These are phyloP conservation scores for Macrolepiota albuminosa DNA, from an alignment of 768 basidiomycete species.

Conservation along the genomic window DNA sequence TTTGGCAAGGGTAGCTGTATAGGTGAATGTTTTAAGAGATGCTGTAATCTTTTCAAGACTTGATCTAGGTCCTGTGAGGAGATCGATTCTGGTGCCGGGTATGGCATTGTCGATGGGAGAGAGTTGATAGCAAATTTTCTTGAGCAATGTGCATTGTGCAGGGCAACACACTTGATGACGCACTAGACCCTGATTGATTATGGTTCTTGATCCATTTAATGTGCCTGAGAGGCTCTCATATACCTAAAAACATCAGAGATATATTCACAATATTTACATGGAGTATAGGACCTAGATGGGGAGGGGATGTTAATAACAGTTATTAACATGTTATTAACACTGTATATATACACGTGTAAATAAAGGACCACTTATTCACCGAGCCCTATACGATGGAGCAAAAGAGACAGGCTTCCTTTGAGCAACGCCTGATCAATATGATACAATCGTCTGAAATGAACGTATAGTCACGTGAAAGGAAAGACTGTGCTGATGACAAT, in stretches of 20 bases:
- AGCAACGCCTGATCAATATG: too few species aligned
- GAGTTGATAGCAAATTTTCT: too few species aligned
- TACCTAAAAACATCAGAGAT: neutral
- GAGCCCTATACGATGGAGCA: neutral
- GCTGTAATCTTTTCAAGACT: neutral
- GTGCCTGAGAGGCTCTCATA: neutral
- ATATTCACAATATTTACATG: neutral
- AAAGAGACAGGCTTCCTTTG: too few species aligned
- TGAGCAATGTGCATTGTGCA: neutral
- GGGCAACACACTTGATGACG: neutral
- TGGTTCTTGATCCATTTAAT: too few species aligned
- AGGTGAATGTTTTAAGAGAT: neutral
- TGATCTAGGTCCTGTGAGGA: neutral
- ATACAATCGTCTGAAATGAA: too few species aligned
- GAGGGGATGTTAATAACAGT: neutral
- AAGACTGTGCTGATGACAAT: too few species aligned
- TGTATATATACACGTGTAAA: neutral
- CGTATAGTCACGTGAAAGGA: too few species aligned
- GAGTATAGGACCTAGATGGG: neutral
- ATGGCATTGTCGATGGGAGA: neutral
- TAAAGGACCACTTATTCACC: neutral
- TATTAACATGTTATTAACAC: neutral
- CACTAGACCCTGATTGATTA: too few species aligned
- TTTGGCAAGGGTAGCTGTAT: neutral
- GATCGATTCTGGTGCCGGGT: neutral